Conservation (phyloP, 2,329 filamentous ascomycete species). For the Periconia macrospinosa region DNA sequence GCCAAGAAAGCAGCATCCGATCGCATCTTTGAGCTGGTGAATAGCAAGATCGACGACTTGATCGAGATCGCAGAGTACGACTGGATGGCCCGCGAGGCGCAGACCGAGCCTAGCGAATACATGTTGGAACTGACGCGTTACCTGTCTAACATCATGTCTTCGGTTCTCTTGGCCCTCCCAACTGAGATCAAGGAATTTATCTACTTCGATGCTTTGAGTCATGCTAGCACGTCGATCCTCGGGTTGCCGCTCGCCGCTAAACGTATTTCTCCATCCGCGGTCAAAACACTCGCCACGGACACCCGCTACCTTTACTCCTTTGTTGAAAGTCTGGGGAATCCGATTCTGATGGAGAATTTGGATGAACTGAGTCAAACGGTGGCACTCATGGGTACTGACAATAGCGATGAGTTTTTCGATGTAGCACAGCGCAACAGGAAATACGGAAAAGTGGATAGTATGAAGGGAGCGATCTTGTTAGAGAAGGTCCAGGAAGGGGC, state of each 20-base stretch:
- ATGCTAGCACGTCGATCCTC: constrained; percentile 84
- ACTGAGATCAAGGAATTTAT: constrained; percentile 96
- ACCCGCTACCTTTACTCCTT: constrained; percentile 83
- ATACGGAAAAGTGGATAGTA: constrained; percentile 87
- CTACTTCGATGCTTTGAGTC: constrained; percentile 93
- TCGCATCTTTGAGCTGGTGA: constrained; percentile 96
- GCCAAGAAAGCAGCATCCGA: constrained; percentile 97
- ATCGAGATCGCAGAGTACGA: constrained; percentile 98
- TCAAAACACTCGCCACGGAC: constrained; percentile 78
- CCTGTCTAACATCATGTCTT: constrained; percentile 94
- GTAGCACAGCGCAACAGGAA: constrained; percentile 87
- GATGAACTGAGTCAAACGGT: constrained; percentile 95
- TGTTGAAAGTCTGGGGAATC: constrained; percentile 82
- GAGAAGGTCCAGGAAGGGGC: constrained; percentile 65
- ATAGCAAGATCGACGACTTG: constrained; percentile 97
- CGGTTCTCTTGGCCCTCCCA: constrained; percentile 88
- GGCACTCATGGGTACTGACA: constrained; percentile 79
- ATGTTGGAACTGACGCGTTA: constrained; percentile 95
- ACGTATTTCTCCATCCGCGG: constrained; percentile 84
- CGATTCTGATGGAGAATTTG: constrained; percentile 84
- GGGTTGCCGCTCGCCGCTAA: constrained; percentile 76
- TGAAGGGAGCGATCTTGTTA: constrained; percentile 85
- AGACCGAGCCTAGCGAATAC: constrained; percentile 79
- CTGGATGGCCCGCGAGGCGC: constrained; percentile 64
- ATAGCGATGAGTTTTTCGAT: constrained; percentile 97